A percentile compares a stretch with the other conserved stretches of the same genome.
These are phyloP conservation scores for Aspergillus fijiensis DNA, from an alignment of 2,329 filamentous ascomycete genomes.

Conservation along the genomic window DNA sequence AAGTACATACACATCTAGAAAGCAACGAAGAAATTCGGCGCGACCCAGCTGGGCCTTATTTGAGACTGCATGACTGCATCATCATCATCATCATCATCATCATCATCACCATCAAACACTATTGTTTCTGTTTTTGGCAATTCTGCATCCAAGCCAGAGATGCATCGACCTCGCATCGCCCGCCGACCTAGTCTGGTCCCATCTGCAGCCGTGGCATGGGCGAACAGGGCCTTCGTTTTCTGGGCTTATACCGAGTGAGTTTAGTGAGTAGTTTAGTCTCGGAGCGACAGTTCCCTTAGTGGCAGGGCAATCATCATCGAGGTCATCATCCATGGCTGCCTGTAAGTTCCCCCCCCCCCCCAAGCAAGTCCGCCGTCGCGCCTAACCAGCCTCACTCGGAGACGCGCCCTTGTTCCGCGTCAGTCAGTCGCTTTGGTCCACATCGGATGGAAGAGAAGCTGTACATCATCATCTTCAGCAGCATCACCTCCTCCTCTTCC, in stretches of 20 bases:
- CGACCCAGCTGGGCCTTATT: slow-evolving; percentile 4
- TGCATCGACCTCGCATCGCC: slow-evolving; percentile 12
- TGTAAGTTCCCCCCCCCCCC: not conserved
- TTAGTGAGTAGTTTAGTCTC: slow-evolving; percentile 5
- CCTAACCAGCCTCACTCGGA: slow-evolving; percentile 27
- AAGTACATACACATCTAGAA: slow-evolving; percentile 3
- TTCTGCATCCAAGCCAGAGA: slow-evolving; percentile 13
- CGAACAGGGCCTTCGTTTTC: slow-evolving; percentile 3
- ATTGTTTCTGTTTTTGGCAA: slow-evolving; percentile 21
- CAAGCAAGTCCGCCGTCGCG: slow-evolving; percentile 15
- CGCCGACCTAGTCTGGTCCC: slow-evolving; percentile 3
- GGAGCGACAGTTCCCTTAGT: slow-evolving; percentile 6
- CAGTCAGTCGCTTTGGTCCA: slow-evolving; percentile 6
- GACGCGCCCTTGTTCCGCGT: slow-evolving; percentile 26
- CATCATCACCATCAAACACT: slow-evolving; percentile 7
- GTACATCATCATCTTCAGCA: not conserved
- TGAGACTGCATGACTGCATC: slow-evolving; percentile 14
- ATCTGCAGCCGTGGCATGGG: slow-evolving; percentile 21
- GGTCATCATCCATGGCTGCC: slow-evolving; percentile 18
- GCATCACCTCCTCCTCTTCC: no score
- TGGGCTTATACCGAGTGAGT: slow-evolving; percentile 2
- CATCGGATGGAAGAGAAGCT: not conserved
- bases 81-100: slow-evolving; percentile 10
- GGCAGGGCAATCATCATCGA: not conserved
- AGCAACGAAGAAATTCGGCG: slow-evolving; percentile 8